phyloP scores from a whole-genome alignment of 2,329 filamentous ascomycete species.

The Volutella citrinella region DNA sequence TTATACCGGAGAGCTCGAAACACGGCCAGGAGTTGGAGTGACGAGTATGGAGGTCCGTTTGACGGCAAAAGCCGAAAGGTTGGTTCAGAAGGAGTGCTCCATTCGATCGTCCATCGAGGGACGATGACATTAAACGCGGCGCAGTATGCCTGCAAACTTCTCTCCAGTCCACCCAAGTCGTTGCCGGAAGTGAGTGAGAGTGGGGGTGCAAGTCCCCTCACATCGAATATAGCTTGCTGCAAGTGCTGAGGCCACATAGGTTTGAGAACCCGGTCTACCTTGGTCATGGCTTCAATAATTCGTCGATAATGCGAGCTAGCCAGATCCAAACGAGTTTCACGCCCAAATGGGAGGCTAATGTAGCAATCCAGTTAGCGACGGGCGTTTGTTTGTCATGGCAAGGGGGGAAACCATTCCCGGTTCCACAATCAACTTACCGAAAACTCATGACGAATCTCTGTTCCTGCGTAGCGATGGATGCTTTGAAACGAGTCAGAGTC shows the following conservation, averaged over 20 bases:
- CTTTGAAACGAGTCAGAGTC: constrained; percentile 49
- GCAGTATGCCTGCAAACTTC: constrained; percentile 54
- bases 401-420: no score
- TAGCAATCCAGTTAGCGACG: no score
- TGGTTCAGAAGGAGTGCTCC: constrained; percentile 41
- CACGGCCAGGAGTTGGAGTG: constrained; percentile 53
- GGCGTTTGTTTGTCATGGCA: no score
- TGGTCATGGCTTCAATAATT: constrained; percentile 53
- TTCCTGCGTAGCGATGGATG: constrained; percentile 49
- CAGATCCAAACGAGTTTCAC: constrained; percentile 45
- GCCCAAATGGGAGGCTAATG: constrained; percentile 41
- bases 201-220: constrained; percentile 50
- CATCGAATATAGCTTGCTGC: constrained; percentile 51
- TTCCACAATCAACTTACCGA: constrained; percentile 44
- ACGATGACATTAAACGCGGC: constrained; percentile 48
- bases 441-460: constrained; percentile 56
- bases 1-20: constrained; percentile 57
- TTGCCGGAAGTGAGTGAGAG: constrained; percentile 54
- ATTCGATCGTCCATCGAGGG: constrained; percentile 51
- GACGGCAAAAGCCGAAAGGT: constrained; percentile 52
- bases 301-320: constrained; percentile 53
- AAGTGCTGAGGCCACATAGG: constrained; percentile 57
- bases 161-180: constrained; percentile 51
- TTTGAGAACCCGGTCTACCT: constrained; percentile 53
- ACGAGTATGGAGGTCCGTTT: constrained; percentile 39